Percentiles rank a stretch among this genome's conserved stretches.
These are phyloP conservation scores for Perilla frutescens DNA, from an alignment of 257 asterid species.

Conservation along the genomic window DNA sequence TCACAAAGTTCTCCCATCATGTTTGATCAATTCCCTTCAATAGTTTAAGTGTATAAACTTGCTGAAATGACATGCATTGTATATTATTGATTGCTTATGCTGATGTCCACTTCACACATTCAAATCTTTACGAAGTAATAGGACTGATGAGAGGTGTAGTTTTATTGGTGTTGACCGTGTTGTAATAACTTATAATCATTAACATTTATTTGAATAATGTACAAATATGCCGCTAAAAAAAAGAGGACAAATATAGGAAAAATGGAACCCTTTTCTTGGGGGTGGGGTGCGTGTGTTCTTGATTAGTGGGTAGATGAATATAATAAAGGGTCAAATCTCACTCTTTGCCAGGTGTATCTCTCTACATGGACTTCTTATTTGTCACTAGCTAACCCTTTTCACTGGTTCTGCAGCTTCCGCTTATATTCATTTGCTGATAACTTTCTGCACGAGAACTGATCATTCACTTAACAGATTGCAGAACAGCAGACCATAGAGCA, in stretches of 20 bases:
- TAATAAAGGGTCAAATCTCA: not conserved
- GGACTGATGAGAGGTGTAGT: not conserved
- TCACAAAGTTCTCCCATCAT: not conserved
- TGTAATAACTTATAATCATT: not conserved
- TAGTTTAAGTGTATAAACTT: slow-evolving; percentile 9
- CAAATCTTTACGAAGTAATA: not conserved
- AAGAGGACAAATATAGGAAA: not conserved
- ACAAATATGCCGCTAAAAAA: not conserved
- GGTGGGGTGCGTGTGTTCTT: not conserved
- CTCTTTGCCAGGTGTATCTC: not conserved
- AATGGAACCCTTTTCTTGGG: not conserved
- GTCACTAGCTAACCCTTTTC: not conserved
- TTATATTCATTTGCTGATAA: slow-evolving; percentile 5
- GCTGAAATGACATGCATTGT: slow-evolving; percentile 7
- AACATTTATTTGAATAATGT: not conserved
- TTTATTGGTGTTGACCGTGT: slow-evolving; percentile 2
- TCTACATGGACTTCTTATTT: slow-evolving; percentile 3
- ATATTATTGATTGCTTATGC: not conserved
- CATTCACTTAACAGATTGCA: slow-evolving; percentile 15
- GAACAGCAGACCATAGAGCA: slow-evolving; percentile 45
- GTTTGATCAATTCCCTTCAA: not conserved
- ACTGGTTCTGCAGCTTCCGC: not conserved
- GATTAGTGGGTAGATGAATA: not conserved
- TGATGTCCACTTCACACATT: slow-evolving; percentile 15
- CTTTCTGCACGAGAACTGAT: slow-evolving; percentile 3